These are phyloP conservation scores for Zea mays DNA, from an alignment of 176 grass and related monocot genomes.

Conservation along the genomic window Zm-B73-REFERENCE-NAM-5.0 NC_050097.1:120958001-120958500, in stretches of 20 bases:
- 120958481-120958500: too few relatives aligned
- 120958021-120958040: conserved; percentile 36
- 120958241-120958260: not conserved
- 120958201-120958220: not conserved
- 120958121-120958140: conserved; percentile 44
- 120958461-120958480: too few relatives aligned
- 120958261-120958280: not conserved
- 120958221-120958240: not conserved
- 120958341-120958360: too few relatives aligned
- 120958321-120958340: too few relatives aligned
- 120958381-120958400: not conserved
- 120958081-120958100: conserved; percentile 47
- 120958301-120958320: not conserved
- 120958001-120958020: conserved; percentile 35
- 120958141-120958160: not conserved
- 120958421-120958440: not conserved
- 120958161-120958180: not conserved
- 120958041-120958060: conserved; percentile 30
- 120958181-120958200: not conserved
- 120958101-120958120: conserved; percentile 36
- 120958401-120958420: not conserved
- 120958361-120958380: too few relatives aligned
- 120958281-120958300: not conserved
- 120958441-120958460: not conserved
- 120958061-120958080: conserved; percentile 35